Base-by-base conservation (phyloP, 164 flowering plant genomes). In the Santalum album region DNA sequence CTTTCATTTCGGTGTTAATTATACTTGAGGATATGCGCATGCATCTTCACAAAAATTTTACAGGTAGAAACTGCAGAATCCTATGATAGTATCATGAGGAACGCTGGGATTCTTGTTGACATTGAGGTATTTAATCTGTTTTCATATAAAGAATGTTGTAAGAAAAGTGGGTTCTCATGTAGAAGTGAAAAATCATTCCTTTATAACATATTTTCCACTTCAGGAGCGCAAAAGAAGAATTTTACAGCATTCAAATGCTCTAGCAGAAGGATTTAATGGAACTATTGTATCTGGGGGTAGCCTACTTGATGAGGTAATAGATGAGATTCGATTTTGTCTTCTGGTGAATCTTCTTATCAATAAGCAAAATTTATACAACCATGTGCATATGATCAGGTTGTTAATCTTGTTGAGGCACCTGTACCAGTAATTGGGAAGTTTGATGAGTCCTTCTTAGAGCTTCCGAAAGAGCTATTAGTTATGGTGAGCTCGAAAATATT, bases 401-500 rank as follows among this genome's bases (percentile, higher is more conserved):
- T 78, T 51, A 92, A 92, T 82, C 92, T 92, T 66, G 87, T 92
- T 55, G 98, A 92, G 67, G 82, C 89, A 62, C 98, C 98, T 27
- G 68, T 74, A 60, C 87, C 98, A 21, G 72, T 92, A 32, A 79
- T 92, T 40, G 98, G 98, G 40, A 78, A 69, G 66, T 92, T 92
- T 47, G 73, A 73, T 12, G 84, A 83, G 22, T 82, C 95, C 56
- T 92, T 92, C 72, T 73, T 92, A 39, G 78, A 78, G 70, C 96
- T 92, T 55, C 98, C 98, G 15, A 64, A 80, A 47, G 96, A 92
- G 39, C 83, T 92, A 14, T 69, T 92, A 55, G 71, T 80, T 53
- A 88, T 82, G 90, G 96, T 91, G 69, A 67, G 79, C 10, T 38
- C 42, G n/a, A n/a, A n/a, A n/a, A n/a, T n/a, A n/a, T n/a, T n/a